Evolutionary conservation across 2,329 filamentous ascomycete genomes (phyloP), one percentile per base, ranked within the genome.

Genomic region (Penicillium nordicum): DNA sequence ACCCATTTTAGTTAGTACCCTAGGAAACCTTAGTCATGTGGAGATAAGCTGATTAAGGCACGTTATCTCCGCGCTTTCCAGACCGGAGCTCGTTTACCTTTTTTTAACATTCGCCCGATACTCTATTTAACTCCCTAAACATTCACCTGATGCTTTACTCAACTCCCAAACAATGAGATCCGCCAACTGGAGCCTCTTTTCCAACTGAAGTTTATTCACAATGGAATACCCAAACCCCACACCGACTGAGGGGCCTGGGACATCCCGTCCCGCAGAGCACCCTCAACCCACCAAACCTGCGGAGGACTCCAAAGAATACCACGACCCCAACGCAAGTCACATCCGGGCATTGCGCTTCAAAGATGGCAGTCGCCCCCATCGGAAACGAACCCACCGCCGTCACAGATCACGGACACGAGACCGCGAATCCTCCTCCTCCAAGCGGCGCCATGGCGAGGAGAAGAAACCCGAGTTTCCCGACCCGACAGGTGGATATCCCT

Each of bases 381-480:
- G 55, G n/a, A 42, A 42, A 10, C 40, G 43, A 12, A 46, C 40
- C 7, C 51, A 50, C 18, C 21, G 38, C 18, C 21, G 38, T 8
- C 47, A 50, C 12, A n/a, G 30, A 14, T 36, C 48, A 11, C 63
- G 60, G 38, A 32, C 30, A 2, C n/a, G 18, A 37, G 52, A 50
- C 6, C 5, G 9, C 27, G 16, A 34, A 36, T 58, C 61, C 25
- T 60, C 62, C 16, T 58, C 61, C 25, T 60, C 62, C 16, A 72
- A 72, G 49, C 67, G 68, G 1, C 55, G 55, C 10, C 67, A 61
- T 57, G 69, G 61, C 57, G 61, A 63, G 11, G 57, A 61, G 18
- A 41, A 50, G 34, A 5, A 23, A n/a, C 27, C 42, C 11, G 34
- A 45, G 2, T 21, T 21, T 21, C 21, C 21, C 21, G 21, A 21